Evolutionary conservation across 495 filamentous ascomycete genomes (phyloP).

Genomic region (Tetracladium setigerum): DNA sequence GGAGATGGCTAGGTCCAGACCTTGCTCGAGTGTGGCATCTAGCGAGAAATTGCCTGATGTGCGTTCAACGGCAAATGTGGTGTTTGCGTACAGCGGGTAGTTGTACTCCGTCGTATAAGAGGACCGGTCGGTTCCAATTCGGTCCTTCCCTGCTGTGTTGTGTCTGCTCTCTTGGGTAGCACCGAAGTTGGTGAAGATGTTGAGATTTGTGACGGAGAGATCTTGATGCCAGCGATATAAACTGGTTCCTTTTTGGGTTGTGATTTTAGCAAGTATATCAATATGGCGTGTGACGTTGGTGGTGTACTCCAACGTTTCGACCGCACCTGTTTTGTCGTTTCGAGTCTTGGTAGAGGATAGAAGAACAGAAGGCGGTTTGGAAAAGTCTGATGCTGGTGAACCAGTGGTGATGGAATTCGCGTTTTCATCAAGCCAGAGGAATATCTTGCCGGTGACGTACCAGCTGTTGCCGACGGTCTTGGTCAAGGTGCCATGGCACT

Average conservation of each 20-base stretch:
- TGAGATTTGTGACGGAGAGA: slow-evolving; percentile 50
- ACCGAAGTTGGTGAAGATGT: slow-evolving; percentile 49
- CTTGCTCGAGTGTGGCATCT: slow-evolving; percentile 48
- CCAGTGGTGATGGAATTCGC: slow-evolving; percentile 43
- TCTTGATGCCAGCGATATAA: slow-evolving; percentile 54
- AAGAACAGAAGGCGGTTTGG: slow-evolving; percentile 9
- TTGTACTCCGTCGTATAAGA: slow-evolving; percentile 40
- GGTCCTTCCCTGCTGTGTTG: slow-evolving; percentile 49
- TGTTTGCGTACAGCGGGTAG: slow-evolving; percentile 59
- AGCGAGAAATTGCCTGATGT: slow-evolving; percentile 49
- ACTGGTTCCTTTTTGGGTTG: slow-evolving; percentile 31
- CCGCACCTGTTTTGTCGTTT: slow-evolving; percentile 43
- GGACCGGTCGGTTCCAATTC: slow-evolving; percentile 34
- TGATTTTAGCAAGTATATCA: slow-evolving; percentile 42
- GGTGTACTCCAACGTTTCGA: slow-evolving; percentile 53
- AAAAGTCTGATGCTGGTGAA: too few relatives aligned
- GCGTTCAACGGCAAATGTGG: slow-evolving; percentile 35
- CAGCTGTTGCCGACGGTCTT: slow-evolving; percentile 62
- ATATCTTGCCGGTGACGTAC: slow-evolving; percentile 78
- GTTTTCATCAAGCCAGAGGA: slow-evolving; percentile 56
- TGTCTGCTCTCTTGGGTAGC: slow-evolving; percentile 56
- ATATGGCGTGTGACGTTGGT: slow-evolving; percentile 51
- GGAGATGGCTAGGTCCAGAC: slow-evolving; percentile 43
- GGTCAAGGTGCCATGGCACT: slow-evolving; percentile 40
- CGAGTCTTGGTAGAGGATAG: slow-evolving; percentile 31